Conservation (phyloP, 495 filamentous ascomycete species). For the Halenospora varia region DNA sequence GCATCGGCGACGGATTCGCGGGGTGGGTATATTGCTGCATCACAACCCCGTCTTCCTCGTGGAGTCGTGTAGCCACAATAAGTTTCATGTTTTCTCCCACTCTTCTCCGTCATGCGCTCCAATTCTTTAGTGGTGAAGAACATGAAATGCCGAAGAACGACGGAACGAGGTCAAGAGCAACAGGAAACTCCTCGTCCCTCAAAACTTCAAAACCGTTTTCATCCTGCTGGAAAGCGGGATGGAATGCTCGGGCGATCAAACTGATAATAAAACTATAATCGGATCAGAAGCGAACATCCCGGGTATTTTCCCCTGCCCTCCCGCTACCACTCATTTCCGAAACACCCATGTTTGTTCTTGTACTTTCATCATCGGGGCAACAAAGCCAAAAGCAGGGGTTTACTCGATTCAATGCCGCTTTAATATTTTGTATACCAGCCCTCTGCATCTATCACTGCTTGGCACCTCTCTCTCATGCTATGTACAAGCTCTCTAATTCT, state of each 20-base stretch:
- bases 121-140: too few species aligned
- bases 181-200: background rate
- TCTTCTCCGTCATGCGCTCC: too few species aligned
- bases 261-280: slow-evolving; percentile 2
- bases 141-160: background rate
- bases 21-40: background rate
- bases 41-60: background rate
- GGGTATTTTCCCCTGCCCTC: background rate
- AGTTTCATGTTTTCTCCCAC: background rate
- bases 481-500: too few species aligned
- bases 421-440: too few species aligned
- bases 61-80: background rate
- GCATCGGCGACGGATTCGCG: background rate
- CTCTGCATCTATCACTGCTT: too few species aligned
- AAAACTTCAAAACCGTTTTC: slow-evolving; percentile 1
- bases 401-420: too few species aligned
- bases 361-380: too few species aligned
- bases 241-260: slow-evolving; percentile 11
- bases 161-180: background rate
- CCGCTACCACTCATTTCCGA: slow-evolving; percentile 17
- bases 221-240: background rate
- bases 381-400: too few species aligned
- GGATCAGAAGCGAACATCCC: background rate
- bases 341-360: slow-evolving; percentile 2
- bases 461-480: too few species aligned